A percentile compares a stretch with the other conserved stretches of the same genome.
These are phyloP conservation scores for Teratosphaeria gauchensis DNA, from an alignment of 2,329 filamentous ascomycete genomes.

Conservation along the genomic window DNA sequence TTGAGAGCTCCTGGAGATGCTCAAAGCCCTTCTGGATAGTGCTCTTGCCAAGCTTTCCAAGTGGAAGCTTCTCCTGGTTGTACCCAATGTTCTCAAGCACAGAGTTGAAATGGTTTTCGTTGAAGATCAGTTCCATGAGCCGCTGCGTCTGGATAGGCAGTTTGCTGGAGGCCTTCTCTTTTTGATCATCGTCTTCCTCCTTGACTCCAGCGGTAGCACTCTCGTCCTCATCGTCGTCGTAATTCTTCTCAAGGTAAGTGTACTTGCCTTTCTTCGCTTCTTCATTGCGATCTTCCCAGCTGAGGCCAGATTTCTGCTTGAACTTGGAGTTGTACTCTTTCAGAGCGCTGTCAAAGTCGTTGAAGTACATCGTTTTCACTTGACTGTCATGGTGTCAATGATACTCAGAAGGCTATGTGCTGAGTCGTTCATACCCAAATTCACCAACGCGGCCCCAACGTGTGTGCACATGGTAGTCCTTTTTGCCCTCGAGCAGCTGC, in stretches of 20 bases:
- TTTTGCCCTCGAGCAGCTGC: slow-evolving; percentile 34
- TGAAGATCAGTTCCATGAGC: slow-evolving; percentile 76
- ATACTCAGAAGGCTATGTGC: slow-evolving; percentile 31
- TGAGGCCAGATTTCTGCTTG: slow-evolving; percentile 49
- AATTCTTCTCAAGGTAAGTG: slow-evolving; percentile 69
- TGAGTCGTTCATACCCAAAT: slow-evolving; percentile 33
- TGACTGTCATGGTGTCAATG: slow-evolving; percentile 35
- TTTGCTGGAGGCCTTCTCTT: slow-evolving; percentile 42
- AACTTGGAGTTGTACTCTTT: slow-evolving; percentile 45
- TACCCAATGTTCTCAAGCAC: slow-evolving; percentile 61
- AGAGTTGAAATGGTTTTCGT: slow-evolving; percentile 58
- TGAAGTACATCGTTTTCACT: slow-evolving; percentile 18
- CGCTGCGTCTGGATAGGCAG: slow-evolving; percentile 53
- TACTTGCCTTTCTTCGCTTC: slow-evolving; percentile 58
- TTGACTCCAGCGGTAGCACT: slow-evolving; percentile 19
- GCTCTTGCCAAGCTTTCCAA: slow-evolving; percentile 73
- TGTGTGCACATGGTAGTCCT: slow-evolving; percentile 39
- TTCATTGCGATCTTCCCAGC: slow-evolving; percentile 41
- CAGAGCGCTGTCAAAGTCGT: slow-evolving; percentile 29
- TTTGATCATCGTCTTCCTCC: slow-evolving; percentile 10
- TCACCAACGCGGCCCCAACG: slow-evolving; percentile 70
- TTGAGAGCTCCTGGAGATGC: slow-evolving; percentile 64
- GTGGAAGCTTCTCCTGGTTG: slow-evolving; percentile 64
- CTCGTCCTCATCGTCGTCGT: slow-evolving; percentile 48
- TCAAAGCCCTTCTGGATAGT: slow-evolving; percentile 69